Base-by-base conservation (phyloP, 768 basidiomycete genomes). In the Trametes cingulata region DNA sequence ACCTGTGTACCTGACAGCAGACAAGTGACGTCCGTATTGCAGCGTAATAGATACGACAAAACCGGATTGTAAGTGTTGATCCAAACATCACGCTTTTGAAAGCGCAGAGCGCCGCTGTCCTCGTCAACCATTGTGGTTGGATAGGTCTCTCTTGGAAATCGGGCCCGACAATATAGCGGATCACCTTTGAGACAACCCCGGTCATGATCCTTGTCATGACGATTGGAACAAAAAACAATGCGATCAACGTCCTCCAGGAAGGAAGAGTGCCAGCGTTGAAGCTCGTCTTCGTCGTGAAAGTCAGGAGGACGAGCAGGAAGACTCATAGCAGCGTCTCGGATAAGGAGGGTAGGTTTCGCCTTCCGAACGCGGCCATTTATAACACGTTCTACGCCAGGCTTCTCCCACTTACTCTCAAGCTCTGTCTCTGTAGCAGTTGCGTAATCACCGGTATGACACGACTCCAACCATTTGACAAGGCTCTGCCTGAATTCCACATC, bases 21-120 rank as follows among this genome's bases (percentile, higher is more conserved):
- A 53, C 71, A 72, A 0, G 75, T 75, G 0, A 75, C 69, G 68
- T 79, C 76, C 6, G 75, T 74, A 48, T 79, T 79, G 52, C 74
- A 75, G 12, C 73, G 41, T 5, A 77, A 20, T 0, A 77, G 25
- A 64, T 77, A 78, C 0, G 74, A 72, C 2, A 78, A 8, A 0
- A 58, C 29, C 14, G 68, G 54, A 12, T 69, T 70, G 22, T 74
- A 68, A 0, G 66, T 75, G 53, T 81, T 81, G 0, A 80, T 63
- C 73, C 65, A 69, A 2, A 67, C 42, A 51, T 80, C 78, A 1
- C 50, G 12, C 60, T 62, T 72, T 72, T 65, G 76, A 65, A 56
- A 64, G 60, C 13, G 72, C 42, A 52, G 60, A 55, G 1, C 73
- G 19, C 74, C 74, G 20, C 63, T 67, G 1, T 69, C 61, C 6